Base-by-base conservation (phyloP, 2,329 filamentous ascomycete species). In the Exutisphaerella laricina region DNA sequence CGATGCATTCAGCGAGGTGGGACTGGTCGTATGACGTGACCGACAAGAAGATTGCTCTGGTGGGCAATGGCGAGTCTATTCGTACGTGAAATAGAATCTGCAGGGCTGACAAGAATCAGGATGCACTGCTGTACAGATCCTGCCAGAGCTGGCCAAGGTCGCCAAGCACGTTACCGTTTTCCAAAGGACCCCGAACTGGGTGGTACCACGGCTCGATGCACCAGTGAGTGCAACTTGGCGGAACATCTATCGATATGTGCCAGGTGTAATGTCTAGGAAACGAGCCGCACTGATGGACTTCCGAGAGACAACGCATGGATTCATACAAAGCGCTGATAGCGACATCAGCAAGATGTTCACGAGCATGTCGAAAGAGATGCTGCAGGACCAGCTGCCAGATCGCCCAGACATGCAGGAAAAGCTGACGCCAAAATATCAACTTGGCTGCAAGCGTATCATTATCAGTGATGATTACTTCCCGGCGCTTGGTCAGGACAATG, bases 151-250 rank as follows among this genome's bases (percentile, higher is more conserved):
- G 23, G 70, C 71, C 2, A 73, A 73, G 31, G 64, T 69, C 2
- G 72, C 70, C 7, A 65, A 69, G 2, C 64, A 69, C 9, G 58
- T 80, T 12, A 73, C 70, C 0, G 62, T 80, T 10, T 79, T 75
- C 57, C 77, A 80, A 54, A 66, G 78, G 12, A 75, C 74, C 0
- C 74, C 78, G 0, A 79, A 79, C 51, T 80, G 76, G 75, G 59
- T 80, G 4, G 67, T 77, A 2, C 75, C 77, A 3, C 72, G 77
- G 12, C 46, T 62, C 2, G 77, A 80, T 43, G 62, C 58, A 1
- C 60, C 67, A 0, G 67, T 79, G 2, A 66, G 71, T 2, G 41
- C 64, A 0, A 45, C 70, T 30, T 62, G 66, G 49, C 63, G 68
- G 18, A 58, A 61, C 10, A 36, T 77, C 2, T 69, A 72, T 44